These are phyloP conservation scores for Vitis amurensis DNA, from an alignment of 164 flowering plant species.

Conservation along the genomic window DNA sequence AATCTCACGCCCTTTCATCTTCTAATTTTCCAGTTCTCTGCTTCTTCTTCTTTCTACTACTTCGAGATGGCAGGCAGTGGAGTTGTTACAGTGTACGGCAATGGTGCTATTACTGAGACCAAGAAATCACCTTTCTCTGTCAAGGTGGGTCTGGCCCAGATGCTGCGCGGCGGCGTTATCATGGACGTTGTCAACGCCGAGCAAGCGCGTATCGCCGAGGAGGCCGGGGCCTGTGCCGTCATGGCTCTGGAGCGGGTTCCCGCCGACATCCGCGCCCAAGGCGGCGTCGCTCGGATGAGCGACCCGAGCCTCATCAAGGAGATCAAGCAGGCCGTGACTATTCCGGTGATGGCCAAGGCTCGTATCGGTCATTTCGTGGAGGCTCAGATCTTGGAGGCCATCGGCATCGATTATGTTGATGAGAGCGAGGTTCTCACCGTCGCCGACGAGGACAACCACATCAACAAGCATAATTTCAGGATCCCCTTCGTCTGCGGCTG, in stretches of 20 bases:
- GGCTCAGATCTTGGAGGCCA: constrained; percentile 71
- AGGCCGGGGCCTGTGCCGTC: constrained; percentile 79
- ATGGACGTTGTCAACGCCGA: constrained; percentile 77
- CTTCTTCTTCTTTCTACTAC: background rate
- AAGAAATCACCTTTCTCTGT: constrained; percentile 72
- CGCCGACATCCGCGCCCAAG: constrained; percentile 72
- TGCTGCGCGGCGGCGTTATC: constrained; percentile 78
- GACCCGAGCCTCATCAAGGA: constrained; percentile 71
- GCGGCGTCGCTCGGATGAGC: constrained; percentile 73
- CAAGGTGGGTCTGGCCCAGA: constrained; percentile 74
- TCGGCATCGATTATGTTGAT: constrained; percentile 65
- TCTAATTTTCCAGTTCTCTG: constrained; percentile 3
- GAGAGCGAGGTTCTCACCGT: constrained; percentile 59
- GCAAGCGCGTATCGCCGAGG: constrained; percentile 74
- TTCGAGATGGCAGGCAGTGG: constrained; percentile 36
- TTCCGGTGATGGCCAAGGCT: constrained; percentile 79
- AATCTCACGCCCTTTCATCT: background rate
- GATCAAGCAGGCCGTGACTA: constrained; percentile 66
- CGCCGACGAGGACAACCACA: constrained; percentile 63
- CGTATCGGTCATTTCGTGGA: constrained; percentile 76
- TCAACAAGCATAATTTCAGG: constrained; percentile 78
- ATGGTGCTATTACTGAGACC: constrained; percentile 50
- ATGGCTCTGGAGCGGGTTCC: constrained; percentile 75
- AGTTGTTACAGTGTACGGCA: constrained; percentile 56
- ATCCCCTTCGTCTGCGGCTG: constrained; percentile 82